These are phyloP conservation scores for Apostasia ramifera DNA, from an alignment of 106 monocot genomes.

Conservation along the genomic window DNA sequence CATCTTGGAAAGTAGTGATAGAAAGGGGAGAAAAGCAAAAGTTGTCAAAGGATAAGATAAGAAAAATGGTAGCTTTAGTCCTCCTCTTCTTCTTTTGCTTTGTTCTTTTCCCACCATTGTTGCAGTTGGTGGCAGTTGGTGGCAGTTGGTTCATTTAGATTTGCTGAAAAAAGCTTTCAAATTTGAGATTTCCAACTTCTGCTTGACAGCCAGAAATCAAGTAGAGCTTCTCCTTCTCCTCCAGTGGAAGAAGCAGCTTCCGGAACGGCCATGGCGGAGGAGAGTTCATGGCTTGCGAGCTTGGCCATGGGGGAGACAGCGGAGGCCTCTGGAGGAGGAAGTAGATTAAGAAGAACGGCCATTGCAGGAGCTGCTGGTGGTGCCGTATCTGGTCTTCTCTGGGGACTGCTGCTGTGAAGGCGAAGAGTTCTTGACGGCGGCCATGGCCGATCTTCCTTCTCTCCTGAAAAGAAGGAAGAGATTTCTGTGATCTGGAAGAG, in stretches of 20 bases:
- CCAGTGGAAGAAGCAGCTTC: not conserved
- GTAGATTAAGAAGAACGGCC: not conserved
- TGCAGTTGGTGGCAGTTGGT: not conserved
- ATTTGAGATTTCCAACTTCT: not conserved
- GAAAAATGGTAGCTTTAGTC: not conserved
- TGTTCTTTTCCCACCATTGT: not conserved
- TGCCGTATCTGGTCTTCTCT: not conserved
- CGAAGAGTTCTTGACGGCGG: not conserved
- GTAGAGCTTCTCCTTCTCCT: not conserved
- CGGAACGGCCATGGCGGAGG: not conserved
- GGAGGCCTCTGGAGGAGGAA: not conserved
- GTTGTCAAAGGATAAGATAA: too few species aligned
- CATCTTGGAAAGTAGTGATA: too few species aligned
- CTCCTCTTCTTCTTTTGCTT: not conserved
- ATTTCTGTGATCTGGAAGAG: too few species aligned
- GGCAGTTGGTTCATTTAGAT: not conserved
- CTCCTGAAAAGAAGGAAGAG: too few species aligned
- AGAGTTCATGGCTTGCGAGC: conserved; percentile 4
- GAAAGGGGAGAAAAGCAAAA: too few species aligned
- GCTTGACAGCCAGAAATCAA: not conserved
- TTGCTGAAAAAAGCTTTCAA: not conserved
- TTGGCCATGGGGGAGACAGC: conserved; percentile 1
- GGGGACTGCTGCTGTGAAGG: not conserved
- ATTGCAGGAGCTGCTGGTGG: not conserved
- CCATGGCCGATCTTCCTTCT: not conserved